phyloP scores from a whole-genome alignment of 2,329 filamentous ascomycete genomes.

The Dryadomyces quercivorus region DNA sequence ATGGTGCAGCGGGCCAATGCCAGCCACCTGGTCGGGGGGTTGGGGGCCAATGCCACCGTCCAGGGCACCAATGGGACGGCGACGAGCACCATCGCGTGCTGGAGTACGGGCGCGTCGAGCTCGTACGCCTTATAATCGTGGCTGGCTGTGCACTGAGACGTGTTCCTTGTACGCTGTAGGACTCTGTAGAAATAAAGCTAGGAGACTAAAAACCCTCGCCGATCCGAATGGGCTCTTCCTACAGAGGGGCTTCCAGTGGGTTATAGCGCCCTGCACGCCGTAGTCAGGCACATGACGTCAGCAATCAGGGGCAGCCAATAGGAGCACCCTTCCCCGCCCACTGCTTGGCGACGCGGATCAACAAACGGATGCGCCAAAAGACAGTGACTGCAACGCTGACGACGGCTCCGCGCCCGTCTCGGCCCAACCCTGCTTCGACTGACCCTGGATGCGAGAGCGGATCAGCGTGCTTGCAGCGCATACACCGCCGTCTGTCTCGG shows the following conservation, averaged over 20 bases:
- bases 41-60: conserved; percentile 8
- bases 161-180: no score
- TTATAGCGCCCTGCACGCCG: no score
- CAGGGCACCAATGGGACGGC: background rate
- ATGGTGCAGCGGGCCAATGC: conserved; percentile 8
- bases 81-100: no score
- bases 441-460: no score
- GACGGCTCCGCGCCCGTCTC: background rate
- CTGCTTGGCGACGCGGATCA: background rate
- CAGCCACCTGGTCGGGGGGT: conserved; percentile 5
- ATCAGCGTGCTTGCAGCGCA: no score
- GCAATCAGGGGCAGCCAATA: background rate
- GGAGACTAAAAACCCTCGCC: no score
- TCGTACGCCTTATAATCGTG: background rate
- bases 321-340: background rate
- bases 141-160: no score
- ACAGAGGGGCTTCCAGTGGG: background rate
- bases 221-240: no score
- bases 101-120: no score
- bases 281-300: conserved; percentile 2
- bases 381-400: background rate
- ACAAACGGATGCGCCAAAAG: background rate
- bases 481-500: background rate
- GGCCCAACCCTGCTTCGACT: background rate
- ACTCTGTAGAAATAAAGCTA: no score